These are phyloP conservation scores for Pichia nakasei DNA, from an alignment of 805 yeast species.

Conservation along the genomic window DNA sequence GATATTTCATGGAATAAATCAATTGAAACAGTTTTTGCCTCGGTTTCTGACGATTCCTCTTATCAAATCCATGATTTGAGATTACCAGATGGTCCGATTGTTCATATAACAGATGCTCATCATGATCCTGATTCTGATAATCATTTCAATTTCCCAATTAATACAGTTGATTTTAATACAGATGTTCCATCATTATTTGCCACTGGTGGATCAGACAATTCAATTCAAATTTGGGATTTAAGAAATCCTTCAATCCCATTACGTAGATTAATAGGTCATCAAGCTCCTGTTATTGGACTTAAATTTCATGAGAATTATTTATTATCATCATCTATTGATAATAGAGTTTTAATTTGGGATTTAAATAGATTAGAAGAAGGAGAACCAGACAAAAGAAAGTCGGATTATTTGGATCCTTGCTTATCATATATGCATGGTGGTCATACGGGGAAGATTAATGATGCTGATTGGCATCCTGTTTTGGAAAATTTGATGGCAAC, in stretches of 20 bases:
- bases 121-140: slow-evolving; percentile 32
- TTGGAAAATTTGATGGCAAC: slow-evolving; percentile 52
- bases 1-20: slow-evolving; percentile 53
- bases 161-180: slow-evolving; percentile 61
- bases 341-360: slow-evolving; percentile 71
- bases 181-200: slow-evolving; percentile 45
- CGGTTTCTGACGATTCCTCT: slow-evolving; percentile 61
- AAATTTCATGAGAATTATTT: slow-evolving; percentile 40
- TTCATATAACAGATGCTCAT: slow-evolving; percentile 41
- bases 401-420: slow-evolving; percentile 65
- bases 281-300: slow-evolving; percentile 45
- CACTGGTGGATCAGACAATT: slow-evolving; percentile 71
- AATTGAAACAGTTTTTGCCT: slow-evolving; percentile 44
- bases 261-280: slow-evolving; percentile 62
- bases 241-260: slow-evolving; percentile 52
- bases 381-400: slow-evolving; percentile 45
- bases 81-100: slow-evolving; percentile 29
- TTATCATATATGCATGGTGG: slow-evolving; percentile 80
- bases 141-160: slow-evolving; percentile 30
- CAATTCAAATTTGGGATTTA: slow-evolving; percentile 68
- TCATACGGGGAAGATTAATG: slow-evolving; percentile 63
- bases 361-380: slow-evolving; percentile 47
- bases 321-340: slow-evolving; percentile 55
- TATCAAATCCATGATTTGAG: slow-evolving; percentile 57
- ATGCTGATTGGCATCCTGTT: slow-evolving; percentile 57